phyloP scores from a whole-genome alignment of 73 alveolate species.

The Blepharisma japonicum region DNA sequence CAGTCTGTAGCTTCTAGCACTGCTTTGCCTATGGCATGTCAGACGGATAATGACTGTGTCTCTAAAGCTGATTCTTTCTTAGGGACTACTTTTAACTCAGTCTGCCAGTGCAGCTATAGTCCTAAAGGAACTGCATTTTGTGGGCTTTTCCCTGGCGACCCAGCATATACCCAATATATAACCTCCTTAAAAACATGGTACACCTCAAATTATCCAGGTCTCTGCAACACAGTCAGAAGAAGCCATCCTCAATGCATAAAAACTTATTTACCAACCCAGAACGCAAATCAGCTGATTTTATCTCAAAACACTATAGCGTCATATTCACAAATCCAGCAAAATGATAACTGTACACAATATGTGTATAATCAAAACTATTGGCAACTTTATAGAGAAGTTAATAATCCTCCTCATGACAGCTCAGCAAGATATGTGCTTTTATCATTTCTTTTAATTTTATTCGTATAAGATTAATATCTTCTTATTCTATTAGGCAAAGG shows the following conservation, averaged over 20 bases:
- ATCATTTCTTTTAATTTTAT: too few relatives aligned
- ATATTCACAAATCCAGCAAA: background rate
- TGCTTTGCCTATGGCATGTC: background rate
- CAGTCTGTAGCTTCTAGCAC: background rate
- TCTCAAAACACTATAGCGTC: background rate
- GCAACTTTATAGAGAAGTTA: background rate
- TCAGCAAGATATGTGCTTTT: too few relatives aligned
- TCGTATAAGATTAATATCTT: too few relatives aligned
- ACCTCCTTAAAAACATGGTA: background rate
- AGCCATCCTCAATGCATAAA: background rate
- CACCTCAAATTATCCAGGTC: background rate
- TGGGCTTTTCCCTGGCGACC: background rate
- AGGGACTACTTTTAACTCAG: conserved; percentile 6
- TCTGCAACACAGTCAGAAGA: conserved; percentile 10
- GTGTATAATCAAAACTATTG: background rate
- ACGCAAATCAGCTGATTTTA: background rate
- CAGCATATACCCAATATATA: background rate
- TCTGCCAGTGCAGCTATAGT: background rate
- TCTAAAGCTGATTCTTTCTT: background rate
- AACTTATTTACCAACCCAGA: background rate
- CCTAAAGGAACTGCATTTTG: background rate
- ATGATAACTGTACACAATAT: conserved; percentile 2
- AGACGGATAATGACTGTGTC: background rate
- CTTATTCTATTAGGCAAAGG: too few relatives aligned
- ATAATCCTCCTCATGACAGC: background rate